Evolutionary conservation across 2,329 filamentous ascomycete genomes (phyloP).

Genomic region (Neonectria sp.): DNA sequence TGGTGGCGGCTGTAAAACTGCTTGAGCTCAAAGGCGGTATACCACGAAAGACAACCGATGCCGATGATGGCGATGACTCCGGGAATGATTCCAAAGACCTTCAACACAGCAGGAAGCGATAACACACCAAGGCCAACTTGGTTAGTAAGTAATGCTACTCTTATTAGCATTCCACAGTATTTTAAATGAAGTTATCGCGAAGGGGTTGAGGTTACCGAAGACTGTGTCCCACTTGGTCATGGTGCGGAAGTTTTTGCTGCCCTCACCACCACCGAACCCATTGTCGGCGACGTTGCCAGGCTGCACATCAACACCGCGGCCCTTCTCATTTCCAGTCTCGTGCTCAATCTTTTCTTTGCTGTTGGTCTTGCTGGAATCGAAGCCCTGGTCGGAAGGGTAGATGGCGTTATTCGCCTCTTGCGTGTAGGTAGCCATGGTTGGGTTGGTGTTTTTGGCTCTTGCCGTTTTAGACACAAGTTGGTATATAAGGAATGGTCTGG

Average conservation of each 20-base stretch:
- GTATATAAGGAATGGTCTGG: background rate
- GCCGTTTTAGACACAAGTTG: constrained; percentile 5
- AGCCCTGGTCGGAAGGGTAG: constrained; percentile 45
- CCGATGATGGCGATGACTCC: constrained; percentile 79
- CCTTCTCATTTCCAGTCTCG: constrained; percentile 33
- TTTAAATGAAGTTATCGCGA: background rate
- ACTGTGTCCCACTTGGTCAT: constrained; percentile 54
- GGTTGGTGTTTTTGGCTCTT: constrained; percentile 7
- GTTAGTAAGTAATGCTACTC: constrained; percentile 50
- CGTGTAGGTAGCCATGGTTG: constrained; percentile 39
- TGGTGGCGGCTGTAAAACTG: constrained; percentile 79
- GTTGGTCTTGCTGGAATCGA: constrained; percentile 45
- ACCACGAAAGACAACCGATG: constrained; percentile 76
- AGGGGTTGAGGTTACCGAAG: constrained; percentile 26
- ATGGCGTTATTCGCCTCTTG: constrained; percentile 42
- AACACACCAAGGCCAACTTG: constrained; percentile 64
- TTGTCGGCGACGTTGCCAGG: constrained; percentile 43
- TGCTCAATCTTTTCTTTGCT: constrained; percentile 46
- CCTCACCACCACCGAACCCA: constrained; percentile 48
- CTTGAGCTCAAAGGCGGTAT: constrained; percentile 65
- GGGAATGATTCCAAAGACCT: constrained; percentile 76
- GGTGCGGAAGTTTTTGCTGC: constrained; percentile 52
- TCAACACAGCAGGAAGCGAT: constrained; percentile 81
- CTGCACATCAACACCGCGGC: constrained; percentile 34
- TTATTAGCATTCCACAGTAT: background rate